Base-by-base conservation (phyloP, 371 early-diverging fungal species). In the Parasitella parasitica region DNA sequence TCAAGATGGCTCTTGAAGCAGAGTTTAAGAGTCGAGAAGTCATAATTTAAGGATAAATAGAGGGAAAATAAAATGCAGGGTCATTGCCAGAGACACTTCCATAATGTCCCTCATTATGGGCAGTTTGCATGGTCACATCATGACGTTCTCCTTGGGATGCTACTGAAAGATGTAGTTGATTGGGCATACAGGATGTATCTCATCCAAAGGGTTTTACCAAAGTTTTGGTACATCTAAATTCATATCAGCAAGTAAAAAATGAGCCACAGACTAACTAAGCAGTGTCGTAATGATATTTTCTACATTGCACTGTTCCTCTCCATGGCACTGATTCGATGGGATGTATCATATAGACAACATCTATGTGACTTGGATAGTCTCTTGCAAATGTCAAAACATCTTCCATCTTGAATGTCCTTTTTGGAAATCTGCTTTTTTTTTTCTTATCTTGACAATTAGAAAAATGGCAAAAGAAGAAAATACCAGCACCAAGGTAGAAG, bases 1-100 rank as follows among this genome's bases (percentile, higher is more conserved):
- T 50, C 11, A 20, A 20, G 13, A 52, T 41, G 20, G 43, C 15
- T 37, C 36, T 65, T 27, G 62, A 61, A 22, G 59, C 49, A 13
- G 59, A 32, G 28, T 55, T 57, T 9, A 70, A 36, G 11, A 70
- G 54, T 50, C 70, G 70, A 50, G 70, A 65, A 16, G 70, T 53
- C 70, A 69, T 69, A 41, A 15, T 59, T 26, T 18, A 63, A 53
- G 48, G 18, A 20, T 49, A 52, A 65, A 36, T 12, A 6, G 46
- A 46, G 57, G 51, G 22, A 39, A 41, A 41, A 20, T 20, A n/a
- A 20, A 37, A 18, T 30, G 32, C 34, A 38, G 51, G 35, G 26
- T 22, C 24, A 16, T 22, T 22, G 43, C 22, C 43, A 22, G 18
- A 43, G 43, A 43, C 43, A n/a, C n/a, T n/a, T n/a, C n/a, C n/a